These are phyloP conservation scores for Pythium diclinum DNA, from an alignment of 352 stramenopile species.

Conservation along the genomic window DNA sequence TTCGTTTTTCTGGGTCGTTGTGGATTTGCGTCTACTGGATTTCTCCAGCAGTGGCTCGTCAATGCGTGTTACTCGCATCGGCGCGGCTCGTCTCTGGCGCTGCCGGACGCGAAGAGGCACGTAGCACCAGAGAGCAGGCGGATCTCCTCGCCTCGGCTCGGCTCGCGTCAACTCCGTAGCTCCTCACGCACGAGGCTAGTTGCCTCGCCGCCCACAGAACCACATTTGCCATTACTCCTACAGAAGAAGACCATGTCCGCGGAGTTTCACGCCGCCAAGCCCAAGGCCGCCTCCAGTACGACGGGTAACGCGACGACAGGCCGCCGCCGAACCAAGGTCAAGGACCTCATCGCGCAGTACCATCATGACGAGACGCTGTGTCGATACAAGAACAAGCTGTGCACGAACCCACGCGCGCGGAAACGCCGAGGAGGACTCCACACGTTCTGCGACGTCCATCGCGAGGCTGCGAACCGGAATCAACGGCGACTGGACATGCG, in stretches of 20 bases:
- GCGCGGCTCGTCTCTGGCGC: conserved; percentile 11
- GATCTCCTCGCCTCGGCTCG: not conserved
- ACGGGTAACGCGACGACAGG: not conserved
- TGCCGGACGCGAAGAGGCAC: conserved; percentile 9
- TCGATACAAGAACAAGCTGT: conserved; percentile 30
- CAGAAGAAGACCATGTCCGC: not conserved
- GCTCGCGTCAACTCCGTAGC: not conserved
- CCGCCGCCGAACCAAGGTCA: conserved; percentile 14
- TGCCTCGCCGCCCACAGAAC: not conserved
- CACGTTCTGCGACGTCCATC: conserved; percentile 29
- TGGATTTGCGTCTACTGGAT: conserved; percentile 8
- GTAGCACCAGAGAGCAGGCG: not conserved
- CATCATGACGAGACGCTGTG: conserved; percentile 22
- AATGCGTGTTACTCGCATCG: conserved; percentile 20
- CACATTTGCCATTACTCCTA: not conserved
- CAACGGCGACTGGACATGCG: conserved; percentile 26
- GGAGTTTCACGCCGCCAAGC: not conserved
- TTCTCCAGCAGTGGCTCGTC: conserved; percentile 11
- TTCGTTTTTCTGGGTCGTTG: conserved; percentile 2
- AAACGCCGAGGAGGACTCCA: conserved; percentile 25
- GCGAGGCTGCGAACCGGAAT: conserved; percentile 25
- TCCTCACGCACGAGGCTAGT: not conserved
- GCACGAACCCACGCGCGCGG: conserved; percentile 15
- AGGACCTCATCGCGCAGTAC: conserved; percentile 20
- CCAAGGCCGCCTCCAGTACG: not conserved